These are phyloP conservation scores for Podila verticillata DNA, from an alignment of 192 early-diverging fungal genomes.

Conservation along the genomic window DNA sequence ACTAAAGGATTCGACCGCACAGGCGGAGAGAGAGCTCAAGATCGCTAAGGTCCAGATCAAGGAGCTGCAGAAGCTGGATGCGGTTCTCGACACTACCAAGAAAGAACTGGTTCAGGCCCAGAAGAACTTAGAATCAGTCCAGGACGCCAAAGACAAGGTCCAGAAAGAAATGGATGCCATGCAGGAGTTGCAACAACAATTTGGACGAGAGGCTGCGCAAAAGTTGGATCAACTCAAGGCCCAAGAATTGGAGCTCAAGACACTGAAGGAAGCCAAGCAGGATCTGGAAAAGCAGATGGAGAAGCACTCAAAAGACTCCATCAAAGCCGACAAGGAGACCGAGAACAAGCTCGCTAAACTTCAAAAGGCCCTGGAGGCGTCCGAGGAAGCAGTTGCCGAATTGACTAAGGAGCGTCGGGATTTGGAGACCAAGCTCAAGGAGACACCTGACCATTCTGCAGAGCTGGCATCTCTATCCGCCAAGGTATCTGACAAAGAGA, in stretches of 20 bases:
- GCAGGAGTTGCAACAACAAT: neutral
- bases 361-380: slow-evolving; percentile 4
- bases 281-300: slow-evolving; percentile 16
- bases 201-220: slow-evolving; percentile 11
- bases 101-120: slow-evolving; percentile 20
- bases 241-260: slow-evolving; percentile 20
- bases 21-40: slow-evolving; percentile 30
- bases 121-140: slow-evolving; percentile 6
- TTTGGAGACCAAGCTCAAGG: slow-evolving; percentile 18
- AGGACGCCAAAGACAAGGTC: slow-evolving; percentile 13
- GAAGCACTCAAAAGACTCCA: neutral
- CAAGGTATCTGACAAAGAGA: slow-evolving; percentile 17
- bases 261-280: slow-evolving; percentile 12
- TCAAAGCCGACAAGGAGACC: neutral
- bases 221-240: slow-evolving; percentile 1
- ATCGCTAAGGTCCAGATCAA: slow-evolving; percentile 35
- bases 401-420: slow-evolving; percentile 24
- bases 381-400: slow-evolving; percentile 1
- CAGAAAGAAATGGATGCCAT: neutral
- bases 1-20: slow-evolving; percentile 1
- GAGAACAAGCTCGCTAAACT: slow-evolving; percentile 3
- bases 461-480: slow-evolving; percentile 8
- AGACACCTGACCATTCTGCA: slow-evolving; percentile 7
- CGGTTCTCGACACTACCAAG: slow-evolving; percentile 9
- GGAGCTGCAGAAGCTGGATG: slow-evolving; percentile 36